Percentiles rank a stretch among this genome's conserved stretches.
phyloP scores from a whole-genome alignment of 2,329 filamentous ascomycete genomes.

The Alternaria sp. region DNA sequence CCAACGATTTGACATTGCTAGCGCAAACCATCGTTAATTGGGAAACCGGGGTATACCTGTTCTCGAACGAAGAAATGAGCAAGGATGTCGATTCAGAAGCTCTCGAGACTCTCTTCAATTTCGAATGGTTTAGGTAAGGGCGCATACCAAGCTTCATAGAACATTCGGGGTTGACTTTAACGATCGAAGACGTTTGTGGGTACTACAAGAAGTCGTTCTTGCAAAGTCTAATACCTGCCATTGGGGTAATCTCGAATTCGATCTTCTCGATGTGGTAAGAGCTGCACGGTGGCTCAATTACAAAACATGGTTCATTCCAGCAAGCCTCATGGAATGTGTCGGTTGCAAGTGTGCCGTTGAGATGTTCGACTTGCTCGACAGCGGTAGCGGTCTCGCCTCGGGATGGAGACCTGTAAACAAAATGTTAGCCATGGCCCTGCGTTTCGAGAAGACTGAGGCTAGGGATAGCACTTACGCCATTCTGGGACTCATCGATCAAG shows the following conservation, averaged over 20 bases:
- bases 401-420: too few species aligned
- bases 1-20: background rate
- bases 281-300: background rate
- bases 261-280: background rate
- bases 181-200: background rate
- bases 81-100: fast-evolving
- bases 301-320: too few species aligned
- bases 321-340: too few species aligned
- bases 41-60: too few species aligned
- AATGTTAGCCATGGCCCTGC: too few species aligned
- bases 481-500: background rate
- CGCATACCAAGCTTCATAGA: fast-evolving
- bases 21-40: background rate
- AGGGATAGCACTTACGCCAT: background rate
- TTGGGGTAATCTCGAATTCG: background rate
- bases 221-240: background rate
- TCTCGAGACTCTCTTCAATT: background rate
- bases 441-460: background rate
- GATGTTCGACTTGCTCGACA: background rate
- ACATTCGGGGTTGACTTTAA: fast-evolving
- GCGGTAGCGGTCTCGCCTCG: too few species aligned
- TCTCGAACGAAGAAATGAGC: background rate
- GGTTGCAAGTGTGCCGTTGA: too few species aligned
- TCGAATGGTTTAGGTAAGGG: background rate
- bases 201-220: background rate